A percentile compares a stretch with the other conserved stretches of the same genome.
phyloP scores from a whole-genome alignment of 1,284 basidiomycete genomes.

The Gomphus bonarii region DNA sequence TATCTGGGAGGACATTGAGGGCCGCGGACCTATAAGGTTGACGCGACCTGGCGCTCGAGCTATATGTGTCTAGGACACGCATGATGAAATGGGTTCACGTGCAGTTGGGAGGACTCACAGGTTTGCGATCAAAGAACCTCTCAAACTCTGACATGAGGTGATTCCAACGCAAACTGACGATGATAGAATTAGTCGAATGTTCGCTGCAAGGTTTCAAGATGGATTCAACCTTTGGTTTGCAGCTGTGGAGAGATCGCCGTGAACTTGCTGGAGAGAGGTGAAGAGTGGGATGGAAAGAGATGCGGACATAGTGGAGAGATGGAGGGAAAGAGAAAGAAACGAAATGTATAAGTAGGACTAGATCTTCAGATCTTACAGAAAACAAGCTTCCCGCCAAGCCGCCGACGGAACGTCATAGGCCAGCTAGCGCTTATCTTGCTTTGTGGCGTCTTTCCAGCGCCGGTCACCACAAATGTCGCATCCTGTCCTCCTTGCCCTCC shows the following conservation, averaged over 20 bases:
- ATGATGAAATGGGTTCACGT: not conserved
- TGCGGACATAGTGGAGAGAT: conserved; percentile 36
- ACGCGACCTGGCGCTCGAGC: conserved; percentile 79
- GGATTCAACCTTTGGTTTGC: conserved; percentile 43
- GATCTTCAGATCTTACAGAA: not conserved
- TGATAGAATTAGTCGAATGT: not conserved
- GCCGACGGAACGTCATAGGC: not conserved
- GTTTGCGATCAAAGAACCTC: conserved; percentile 52
- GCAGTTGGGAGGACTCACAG: conserved; percentile 18
- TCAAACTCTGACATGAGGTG: conserved; percentile 53
- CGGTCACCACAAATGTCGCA: conserved; percentile 12
- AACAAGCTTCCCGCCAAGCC: not conserved
- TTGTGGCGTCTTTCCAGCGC: not conserved
- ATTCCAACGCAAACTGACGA: conserved; percentile 46
- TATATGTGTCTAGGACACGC: conserved; percentile 37
- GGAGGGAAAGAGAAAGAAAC: not conserved
- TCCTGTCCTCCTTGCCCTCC: conserved; percentile 13
- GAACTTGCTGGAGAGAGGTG: conserved; percentile 49
- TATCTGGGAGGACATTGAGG: conserved; percentile 4
- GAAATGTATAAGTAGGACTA: not conserved
- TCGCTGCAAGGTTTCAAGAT: not conserved
- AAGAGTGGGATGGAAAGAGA: conserved; percentile 55
- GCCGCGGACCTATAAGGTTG: conserved; percentile 36
- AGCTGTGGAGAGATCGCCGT: conserved; percentile 43
- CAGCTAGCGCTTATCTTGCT: not conserved